phyloP scores from a whole-genome alignment of 257 asterid genomes.

The Nicotiana obtusifolia region DNA sequence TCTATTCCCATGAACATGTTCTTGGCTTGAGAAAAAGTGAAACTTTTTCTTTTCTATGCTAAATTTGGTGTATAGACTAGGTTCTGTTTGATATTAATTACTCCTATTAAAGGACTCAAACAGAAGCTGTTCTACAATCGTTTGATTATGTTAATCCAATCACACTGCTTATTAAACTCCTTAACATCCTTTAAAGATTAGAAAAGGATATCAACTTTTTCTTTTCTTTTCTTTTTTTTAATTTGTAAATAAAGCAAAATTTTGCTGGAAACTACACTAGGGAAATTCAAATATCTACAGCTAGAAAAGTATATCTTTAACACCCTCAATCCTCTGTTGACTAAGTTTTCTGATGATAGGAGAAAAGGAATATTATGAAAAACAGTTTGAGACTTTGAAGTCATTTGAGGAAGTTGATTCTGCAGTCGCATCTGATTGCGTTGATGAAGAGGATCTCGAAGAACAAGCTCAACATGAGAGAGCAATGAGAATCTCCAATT shows the following conservation, averaged over 20 bases:
- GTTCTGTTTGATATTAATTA: background rate
- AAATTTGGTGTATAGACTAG: background rate
- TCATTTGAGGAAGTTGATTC: constrained; percentile 74
- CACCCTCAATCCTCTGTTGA: background rate
- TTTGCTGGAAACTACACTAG: too few species aligned
- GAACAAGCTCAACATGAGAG: constrained; percentile 70
- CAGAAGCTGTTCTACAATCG: too few species aligned
- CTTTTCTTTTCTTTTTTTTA: too few species aligned
- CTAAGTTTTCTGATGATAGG: constrained; percentile 33
- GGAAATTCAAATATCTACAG: too few species aligned
- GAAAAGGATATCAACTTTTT: too few species aligned
- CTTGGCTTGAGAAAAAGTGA: background rate
- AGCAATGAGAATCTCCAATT: constrained; percentile 87
- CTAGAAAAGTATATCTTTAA: background rate
- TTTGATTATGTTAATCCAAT: too few species aligned
- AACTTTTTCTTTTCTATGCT: background rate
- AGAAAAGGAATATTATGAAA: constrained; percentile 73
- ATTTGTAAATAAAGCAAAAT: too few species aligned
- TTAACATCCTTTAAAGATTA: too few species aligned
- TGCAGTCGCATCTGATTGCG: constrained; percentile 33
- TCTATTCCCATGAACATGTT: background rate
- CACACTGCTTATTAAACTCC: too few species aligned
- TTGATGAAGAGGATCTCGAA: constrained; percentile 57
- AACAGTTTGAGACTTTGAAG: constrained; percentile 63
- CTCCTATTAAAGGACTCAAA: too few species aligned